Percentiles rank a stretch among this genome's conserved stretches.
Evolutionary conservation across 257 asterid genomes (phyloP).

Genomic region (Jasminum sambac): DNA sequence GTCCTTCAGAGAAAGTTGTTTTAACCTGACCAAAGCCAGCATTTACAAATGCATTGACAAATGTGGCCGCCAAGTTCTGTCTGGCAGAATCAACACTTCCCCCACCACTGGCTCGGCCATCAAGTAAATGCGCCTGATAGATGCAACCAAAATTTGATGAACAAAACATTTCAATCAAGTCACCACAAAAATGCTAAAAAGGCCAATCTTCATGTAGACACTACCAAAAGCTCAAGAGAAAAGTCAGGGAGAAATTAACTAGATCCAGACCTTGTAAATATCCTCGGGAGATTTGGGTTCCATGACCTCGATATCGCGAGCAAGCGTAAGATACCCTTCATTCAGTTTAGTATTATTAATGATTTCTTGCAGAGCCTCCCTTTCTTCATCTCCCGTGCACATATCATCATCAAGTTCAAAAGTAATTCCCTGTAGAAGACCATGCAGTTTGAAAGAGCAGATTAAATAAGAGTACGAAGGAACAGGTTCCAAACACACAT

Average conservation of each 20-base stretch:
- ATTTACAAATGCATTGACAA: conserved; percentile 96
- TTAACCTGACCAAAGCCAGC: conserved; percentile 97
- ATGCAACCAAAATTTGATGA: conserved; percentile 14
- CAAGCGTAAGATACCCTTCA: conserved; percentile 96
- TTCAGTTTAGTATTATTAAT: conserved; percentile 73
- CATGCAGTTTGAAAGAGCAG: conserved; percentile 11
- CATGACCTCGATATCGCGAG: conserved; percentile 98
- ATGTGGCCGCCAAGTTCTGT: conserved; percentile 96
- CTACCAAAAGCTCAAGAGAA: not conserved
- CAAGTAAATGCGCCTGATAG: conserved; percentile 86
- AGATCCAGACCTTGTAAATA: conserved; percentile 71
- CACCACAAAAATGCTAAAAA: not conserved
- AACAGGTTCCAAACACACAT: too few relatives aligned
- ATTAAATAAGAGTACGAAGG: conserved; percentile 11
- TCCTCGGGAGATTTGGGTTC: conserved; percentile 98
- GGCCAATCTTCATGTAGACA: too few relatives aligned
- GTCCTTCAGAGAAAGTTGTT: not conserved
- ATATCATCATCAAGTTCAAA: conserved; percentile 70
- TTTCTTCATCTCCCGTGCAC: conserved; percentile 63
- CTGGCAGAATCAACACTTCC: conserved; percentile 94
- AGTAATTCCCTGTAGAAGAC: conserved; percentile 58
- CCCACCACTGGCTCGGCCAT: conserved; percentile 88
- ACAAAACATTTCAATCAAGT: conserved; percentile 10
- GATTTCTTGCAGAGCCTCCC: conserved; percentile 73
- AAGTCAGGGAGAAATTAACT: conserved; percentile 3